Percentiles rank a stretch among this genome's conserved stretches.
phyloP scores from a whole-genome alignment of 805 yeast genomes.

The Wickerhamomyces sydowiorum region DNA sequence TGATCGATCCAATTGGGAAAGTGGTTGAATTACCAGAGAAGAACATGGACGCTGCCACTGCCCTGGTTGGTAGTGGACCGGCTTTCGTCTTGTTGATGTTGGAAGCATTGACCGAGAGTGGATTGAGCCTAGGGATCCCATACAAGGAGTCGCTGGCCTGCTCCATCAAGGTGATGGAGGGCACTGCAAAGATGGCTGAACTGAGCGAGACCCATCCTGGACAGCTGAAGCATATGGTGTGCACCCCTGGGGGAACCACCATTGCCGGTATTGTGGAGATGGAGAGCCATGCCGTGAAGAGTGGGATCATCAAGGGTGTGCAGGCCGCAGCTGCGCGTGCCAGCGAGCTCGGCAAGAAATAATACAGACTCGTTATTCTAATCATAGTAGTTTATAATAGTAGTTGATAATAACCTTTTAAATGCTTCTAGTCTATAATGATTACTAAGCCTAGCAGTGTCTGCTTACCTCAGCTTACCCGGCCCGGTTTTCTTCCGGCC shows the following conservation, averaged over 20 bases:
- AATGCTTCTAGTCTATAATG: too few species aligned
- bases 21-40: slow-evolving; percentile 72
- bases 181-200: slow-evolving; percentile 87
- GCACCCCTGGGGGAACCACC: slow-evolving; percentile 98
- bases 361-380: too few species aligned
- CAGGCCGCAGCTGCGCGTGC: slow-evolving; percentile 91
- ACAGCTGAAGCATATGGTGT: slow-evolving; percentile 76
- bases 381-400: too few species aligned
- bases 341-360: slow-evolving; percentile 46
- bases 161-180: slow-evolving; percentile 92
- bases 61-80: slow-evolving; percentile 94
- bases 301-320: slow-evolving; percentile 82
- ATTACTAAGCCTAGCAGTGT: neutral
- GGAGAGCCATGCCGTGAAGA: slow-evolving; percentile 88
- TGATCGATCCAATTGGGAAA: slow-evolving; percentile 62
- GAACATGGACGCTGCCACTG: slow-evolving; percentile 95
- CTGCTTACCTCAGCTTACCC: neutral
- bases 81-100: slow-evolving; percentile 87
- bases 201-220: slow-evolving; percentile 85
- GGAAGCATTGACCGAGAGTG: slow-evolving; percentile 93
- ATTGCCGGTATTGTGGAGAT: slow-evolving; percentile 89
- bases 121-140: slow-evolving; percentile 90
- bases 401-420: too few species aligned
- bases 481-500: slow-evolving; percentile 4
- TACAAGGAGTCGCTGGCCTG: slow-evolving; percentile 74